Base-by-base conservation (phyloP, 1,139 yeast species). In the Geotrichum europaeum region DNA sequence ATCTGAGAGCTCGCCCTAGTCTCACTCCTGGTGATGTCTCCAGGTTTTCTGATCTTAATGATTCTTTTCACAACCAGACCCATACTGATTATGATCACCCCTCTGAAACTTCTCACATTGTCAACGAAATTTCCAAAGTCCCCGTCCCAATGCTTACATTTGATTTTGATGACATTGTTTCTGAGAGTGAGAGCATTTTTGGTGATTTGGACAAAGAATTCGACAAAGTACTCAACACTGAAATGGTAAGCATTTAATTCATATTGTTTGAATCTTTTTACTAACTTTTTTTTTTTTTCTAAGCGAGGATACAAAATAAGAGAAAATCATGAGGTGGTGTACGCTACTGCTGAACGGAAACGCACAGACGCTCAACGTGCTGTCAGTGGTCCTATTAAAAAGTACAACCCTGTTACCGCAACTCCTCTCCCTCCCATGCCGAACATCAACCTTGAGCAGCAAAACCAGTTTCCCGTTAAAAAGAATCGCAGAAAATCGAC, bases 81-180 rank as follows among this genome's bases (percentile, higher is more conserved):
- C 25, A 55, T 12, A 18, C 47, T 22, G 43, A 49, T 9, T n/a
- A 49, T 24, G 56, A 57, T 28, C 53, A 52, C 25, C 50, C 50
- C 2, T 22, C 40, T 20, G 49, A 32, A 4, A 34, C 10, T 36
- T 25, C 40, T 20, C 81, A 79, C 30, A 66, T 77, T 51, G 79
- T 73, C 63, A 79, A 77, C 61, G 75, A 72, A 47, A 82, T 82
- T 0, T 77, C 82, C 2, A 74, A 79, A 49, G 75, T 77, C 2
- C 67, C 70, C 22, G 81, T 79, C n/a, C 70, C 70, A 15, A 32
- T 66, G 54, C 65, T 71, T 34, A 66, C 67, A 30, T 64, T 70
- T 40, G 62, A 64, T 30, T 64, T 65, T 28, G 74, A 75, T 20
- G 78, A 74, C 15, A 76, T 76, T 12, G 71, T 77, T 24, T 55